phyloP scores from a whole-genome alignment of 352 stramenopile species.

The Phytophthora macrochlamydospora region DNA sequence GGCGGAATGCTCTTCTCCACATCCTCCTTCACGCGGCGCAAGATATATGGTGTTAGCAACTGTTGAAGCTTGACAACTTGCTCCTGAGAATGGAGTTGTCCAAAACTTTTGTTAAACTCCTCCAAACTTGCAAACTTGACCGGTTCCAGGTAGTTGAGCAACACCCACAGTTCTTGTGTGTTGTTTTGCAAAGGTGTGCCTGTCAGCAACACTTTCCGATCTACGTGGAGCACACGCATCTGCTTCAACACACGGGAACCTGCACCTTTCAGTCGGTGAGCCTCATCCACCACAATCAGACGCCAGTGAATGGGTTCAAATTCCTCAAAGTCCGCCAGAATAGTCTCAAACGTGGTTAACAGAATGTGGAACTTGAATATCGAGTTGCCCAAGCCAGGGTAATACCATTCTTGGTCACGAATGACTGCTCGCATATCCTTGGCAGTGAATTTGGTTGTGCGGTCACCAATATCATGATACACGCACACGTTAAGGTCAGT shows the following conservation, averaged over 20 bases:
- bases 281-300: constrained; percentile 84
- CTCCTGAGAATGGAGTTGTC: constrained; percentile 90
- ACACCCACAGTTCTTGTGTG: constrained; percentile 96
- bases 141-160: constrained; percentile 97
- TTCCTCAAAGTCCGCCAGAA: constrained; percentile 86
- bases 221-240: constrained; percentile 85
- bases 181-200: constrained; percentile 98
- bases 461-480: constrained; percentile 96
- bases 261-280: constrained; percentile 78
- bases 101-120: constrained; percentile 93
- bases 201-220: constrained; percentile 95
- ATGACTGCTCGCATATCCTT: constrained; percentile 90
- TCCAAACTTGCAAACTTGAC: constrained; percentile 91
- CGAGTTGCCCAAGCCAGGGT: constrained; percentile 89
- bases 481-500: constrained; percentile 99
- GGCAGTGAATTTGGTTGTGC: constrained; percentile 76
- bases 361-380: constrained; percentile 91
- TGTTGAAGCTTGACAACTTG: constrained; percentile 96
- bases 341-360: constrained; percentile 84
- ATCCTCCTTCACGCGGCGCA: constrained; percentile 98
- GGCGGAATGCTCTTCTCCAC: constrained; percentile 96
- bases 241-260: constrained; percentile 88
- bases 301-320: constrained; percentile 89
- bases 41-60: constrained; percentile 93
- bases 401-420: constrained; percentile 90